Evolutionary conservation across 352 stramenopile species (phyloP).

Genomic region (Nannochloropsis limnetica): DNA sequence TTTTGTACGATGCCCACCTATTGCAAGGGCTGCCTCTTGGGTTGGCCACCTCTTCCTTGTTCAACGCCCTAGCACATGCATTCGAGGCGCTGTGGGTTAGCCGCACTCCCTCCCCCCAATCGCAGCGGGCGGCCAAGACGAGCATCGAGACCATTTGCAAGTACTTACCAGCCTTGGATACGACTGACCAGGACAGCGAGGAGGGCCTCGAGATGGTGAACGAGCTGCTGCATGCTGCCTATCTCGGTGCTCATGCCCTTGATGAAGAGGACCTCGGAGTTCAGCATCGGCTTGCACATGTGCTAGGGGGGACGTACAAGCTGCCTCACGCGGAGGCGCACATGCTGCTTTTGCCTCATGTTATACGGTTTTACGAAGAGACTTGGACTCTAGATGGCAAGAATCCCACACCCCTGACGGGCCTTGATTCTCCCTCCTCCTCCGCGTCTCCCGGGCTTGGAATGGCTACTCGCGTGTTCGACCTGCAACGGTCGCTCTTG

Average conservation of each 20-base stretch:
- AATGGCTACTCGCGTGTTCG: neutral
- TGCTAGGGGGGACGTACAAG: neutral
- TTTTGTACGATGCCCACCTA: conserved; percentile 14
- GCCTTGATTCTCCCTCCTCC: neutral
- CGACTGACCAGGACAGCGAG: neutral
- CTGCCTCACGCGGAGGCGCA: conserved; percentile 1
- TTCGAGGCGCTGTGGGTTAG: conserved; percentile 26
- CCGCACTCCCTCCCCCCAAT: neutral
- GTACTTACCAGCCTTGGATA: neutral
- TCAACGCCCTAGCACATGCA: conserved; percentile 5
- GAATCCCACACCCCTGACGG: neutral
- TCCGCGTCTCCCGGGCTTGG: neutral
- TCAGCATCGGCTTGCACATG: neutral
- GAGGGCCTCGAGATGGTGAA: neutral
- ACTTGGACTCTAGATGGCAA: neutral
- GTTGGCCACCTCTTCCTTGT: neutral
- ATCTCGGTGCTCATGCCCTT: neutral
- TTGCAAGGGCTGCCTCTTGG: neutral
- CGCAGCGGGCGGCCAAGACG: neutral
- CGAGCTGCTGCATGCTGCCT: neutral
- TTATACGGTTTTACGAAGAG: neutral
- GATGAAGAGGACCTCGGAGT: neutral
- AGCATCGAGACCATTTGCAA: neutral
- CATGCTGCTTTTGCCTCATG: conserved; percentile 33
- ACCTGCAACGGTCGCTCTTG: neutral